Conservation (phyloP, 208 protist genomes). For the Blastocrithidia nonstop region DNA sequence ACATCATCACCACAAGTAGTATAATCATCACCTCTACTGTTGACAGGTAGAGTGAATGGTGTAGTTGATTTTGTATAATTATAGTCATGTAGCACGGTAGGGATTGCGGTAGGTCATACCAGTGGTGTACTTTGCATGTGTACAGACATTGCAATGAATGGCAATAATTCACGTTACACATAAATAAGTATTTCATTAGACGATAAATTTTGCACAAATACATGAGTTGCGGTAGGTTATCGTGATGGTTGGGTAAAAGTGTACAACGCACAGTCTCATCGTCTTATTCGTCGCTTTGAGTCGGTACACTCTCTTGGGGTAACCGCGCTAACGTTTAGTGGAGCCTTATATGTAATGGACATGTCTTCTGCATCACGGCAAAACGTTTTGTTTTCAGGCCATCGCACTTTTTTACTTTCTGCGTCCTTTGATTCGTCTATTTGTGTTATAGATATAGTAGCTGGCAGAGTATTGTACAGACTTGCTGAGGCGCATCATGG, state of each 20-base stretch:
- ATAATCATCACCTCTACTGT: too few relatives aligned
- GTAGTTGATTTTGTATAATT: too few relatives aligned
- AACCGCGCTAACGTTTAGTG: slow-evolving; percentile 40
- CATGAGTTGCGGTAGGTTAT: slow-evolving; percentile 66
- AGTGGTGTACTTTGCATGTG: too few relatives aligned
- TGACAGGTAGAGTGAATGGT: too few relatives aligned
- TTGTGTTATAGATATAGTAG: slow-evolving; percentile 32
- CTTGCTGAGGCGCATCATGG: slow-evolving; percentile 33
- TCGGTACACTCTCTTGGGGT: slow-evolving; percentile 46
- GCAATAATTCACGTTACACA: too few relatives aligned
- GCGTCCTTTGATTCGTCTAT: slow-evolving; percentile 55
- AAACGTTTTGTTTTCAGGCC: slow-evolving; percentile 18
- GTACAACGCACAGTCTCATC: slow-evolving; percentile 43
- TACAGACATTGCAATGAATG: too few relatives aligned
- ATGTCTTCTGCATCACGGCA: too few relatives aligned
- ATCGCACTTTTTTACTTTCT: slow-evolving; percentile 33
- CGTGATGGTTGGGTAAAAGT: slow-evolving; percentile 71
- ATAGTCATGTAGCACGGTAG: too few relatives aligned
- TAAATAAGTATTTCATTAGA: too few relatives aligned
- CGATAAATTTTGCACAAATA: background rate
- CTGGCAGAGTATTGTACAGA: slow-evolving; percentile 15
- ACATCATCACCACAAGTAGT: too few relatives aligned
- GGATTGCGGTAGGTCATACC: too few relatives aligned
- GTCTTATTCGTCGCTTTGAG: slow-evolving; percentile 57
- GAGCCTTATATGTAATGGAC: slow-evolving; percentile 4